Percentiles rank a stretch among this genome's conserved stretches.
Evolutionary conservation across 2,329 filamentous ascomycete genomes (phyloP).

Genomic region (Ophiognomonia clavigignenti-juglandacearum): DNA sequence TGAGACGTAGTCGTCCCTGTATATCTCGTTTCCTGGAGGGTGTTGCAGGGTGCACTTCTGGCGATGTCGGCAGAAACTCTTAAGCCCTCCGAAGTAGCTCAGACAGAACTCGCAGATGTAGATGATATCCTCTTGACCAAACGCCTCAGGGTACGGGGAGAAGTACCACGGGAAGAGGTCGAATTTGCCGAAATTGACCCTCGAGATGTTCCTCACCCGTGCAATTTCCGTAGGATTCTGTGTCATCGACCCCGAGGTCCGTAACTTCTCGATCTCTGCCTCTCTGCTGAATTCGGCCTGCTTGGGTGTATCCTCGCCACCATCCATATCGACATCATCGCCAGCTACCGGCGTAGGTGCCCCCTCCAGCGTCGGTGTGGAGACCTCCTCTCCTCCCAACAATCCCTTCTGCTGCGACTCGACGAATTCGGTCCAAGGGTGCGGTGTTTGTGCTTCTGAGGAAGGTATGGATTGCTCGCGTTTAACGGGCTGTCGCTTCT

Average conservation of each 20-base stretch:
- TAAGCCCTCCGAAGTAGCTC: slow-evolving; percentile 78
- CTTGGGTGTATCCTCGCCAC: slow-evolving; percentile 37
- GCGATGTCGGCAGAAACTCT: slow-evolving; percentile 80
- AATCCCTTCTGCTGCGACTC: slow-evolving; percentile 45
- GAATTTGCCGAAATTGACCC: slow-evolving; percentile 86
- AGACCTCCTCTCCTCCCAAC: slow-evolving; percentile 30
- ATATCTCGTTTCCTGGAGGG: slow-evolving; percentile 96
- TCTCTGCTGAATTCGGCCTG: slow-evolving; percentile 65
- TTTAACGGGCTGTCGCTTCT: slow-evolving; percentile 47
- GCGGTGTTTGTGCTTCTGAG: slow-evolving; percentile 50
- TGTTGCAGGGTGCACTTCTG: slow-evolving; percentile 87
- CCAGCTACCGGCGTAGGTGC: slow-evolving; percentile 10
- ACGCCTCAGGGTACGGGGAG: slow-evolving; percentile 88
- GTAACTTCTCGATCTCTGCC: slow-evolving; percentile 92
- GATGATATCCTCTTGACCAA: slow-evolving; percentile 82
- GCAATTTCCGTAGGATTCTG: slow-evolving; percentile 97
- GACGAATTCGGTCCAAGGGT: slow-evolving; percentile 48
- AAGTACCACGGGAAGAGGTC: slow-evolving; percentile 99
- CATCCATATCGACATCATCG: slow-evolving; percentile 51
- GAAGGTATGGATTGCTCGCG: slow-evolving; percentile 51
- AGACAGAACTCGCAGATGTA: slow-evolving; percentile 98
- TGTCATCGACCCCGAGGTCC: slow-evolving; percentile 95
- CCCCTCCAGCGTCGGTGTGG: slow-evolving; percentile 12
- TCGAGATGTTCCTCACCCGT: slow-evolving; percentile 89
- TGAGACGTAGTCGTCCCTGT: slow-evolving; percentile 86